phyloP scores from a whole-genome alignment of 768 basidiomycete species.

The Clathrus columnatus region DNA sequence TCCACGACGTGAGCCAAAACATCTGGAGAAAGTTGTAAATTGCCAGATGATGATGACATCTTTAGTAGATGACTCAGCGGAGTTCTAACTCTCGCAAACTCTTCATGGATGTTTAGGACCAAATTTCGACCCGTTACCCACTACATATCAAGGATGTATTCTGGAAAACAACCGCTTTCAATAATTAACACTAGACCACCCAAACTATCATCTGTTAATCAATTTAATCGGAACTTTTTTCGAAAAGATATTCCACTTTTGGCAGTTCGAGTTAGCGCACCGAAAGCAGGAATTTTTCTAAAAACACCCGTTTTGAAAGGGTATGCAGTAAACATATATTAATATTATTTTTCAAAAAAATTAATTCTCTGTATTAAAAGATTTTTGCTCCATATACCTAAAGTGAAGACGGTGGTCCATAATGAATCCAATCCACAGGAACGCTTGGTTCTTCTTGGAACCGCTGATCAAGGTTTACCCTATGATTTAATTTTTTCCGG shows the following conservation, averaged over 20 bases:
- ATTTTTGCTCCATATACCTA: constrained; percentile 59
- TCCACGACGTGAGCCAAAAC: constrained; percentile 68
- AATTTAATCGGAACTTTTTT: constrained; percentile 59
- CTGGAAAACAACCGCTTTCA: background rate
- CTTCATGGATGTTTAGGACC: constrained; percentile 2
- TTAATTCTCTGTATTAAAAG: too few relatives aligned
- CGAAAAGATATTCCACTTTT: constrained; percentile 56
- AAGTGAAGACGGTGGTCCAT: constrained; percentile 47
- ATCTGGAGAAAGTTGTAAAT: constrained; percentile 9
- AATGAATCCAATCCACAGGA: constrained; percentile 39
- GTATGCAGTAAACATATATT: constrained; percentile 31
- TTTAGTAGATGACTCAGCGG: background rate
- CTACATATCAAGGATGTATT: background rate
- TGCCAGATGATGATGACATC: background rate
- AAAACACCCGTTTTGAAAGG: constrained; percentile 50
- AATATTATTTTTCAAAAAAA: too few relatives aligned
- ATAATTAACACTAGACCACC: constrained; percentile 32
- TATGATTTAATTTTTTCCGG: constrained; percentile 4
- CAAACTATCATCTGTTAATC: constrained; percentile 30
- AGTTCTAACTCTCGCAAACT: background rate
- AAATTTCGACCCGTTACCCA: background rate
- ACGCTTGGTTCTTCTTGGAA: constrained; percentile 60
- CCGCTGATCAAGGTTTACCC: constrained; percentile 46
- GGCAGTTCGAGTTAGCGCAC: constrained; percentile 53
- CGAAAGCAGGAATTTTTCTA: constrained; percentile 45